Conservation (phyloP, 768 basidiomycete genomes). For the Boletus subcaerulescens region DNA sequence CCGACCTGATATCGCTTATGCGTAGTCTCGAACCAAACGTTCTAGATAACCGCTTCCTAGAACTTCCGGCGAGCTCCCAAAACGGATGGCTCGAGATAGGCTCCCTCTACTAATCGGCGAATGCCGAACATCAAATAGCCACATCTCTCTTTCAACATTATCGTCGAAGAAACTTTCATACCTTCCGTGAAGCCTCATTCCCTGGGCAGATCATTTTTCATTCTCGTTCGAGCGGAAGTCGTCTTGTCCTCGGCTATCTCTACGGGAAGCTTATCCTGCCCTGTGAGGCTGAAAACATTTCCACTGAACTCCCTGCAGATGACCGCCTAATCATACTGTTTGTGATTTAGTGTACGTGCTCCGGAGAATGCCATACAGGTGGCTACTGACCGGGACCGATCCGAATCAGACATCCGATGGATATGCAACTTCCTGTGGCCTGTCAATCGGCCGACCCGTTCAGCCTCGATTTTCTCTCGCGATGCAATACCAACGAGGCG, state of each 20-base stretch:
- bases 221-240: slow-evolving; percentile 4
- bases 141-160: neutral
- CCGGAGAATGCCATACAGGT: neutral
- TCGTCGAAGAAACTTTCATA: slow-evolving; percentile 9
- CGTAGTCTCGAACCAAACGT: too few species aligned
- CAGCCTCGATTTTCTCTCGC: neutral
- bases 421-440: too few species aligned
- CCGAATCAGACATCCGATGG: too few species aligned
- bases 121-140: neutral
- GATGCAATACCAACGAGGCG: neutral
- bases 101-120: neutral
- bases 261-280: neutral
- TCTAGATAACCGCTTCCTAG: too few species aligned
- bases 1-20: too few species aligned
- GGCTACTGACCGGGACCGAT: neutral
- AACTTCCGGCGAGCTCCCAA: too few species aligned
- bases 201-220: slow-evolving; percentile 27
- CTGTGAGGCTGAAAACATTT: slow-evolving; percentile 11
- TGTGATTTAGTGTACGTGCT: slow-evolving; percentile 12
- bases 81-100: too few species aligned
- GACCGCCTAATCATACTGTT: neutral
- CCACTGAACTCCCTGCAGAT: neutral
- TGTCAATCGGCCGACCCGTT: neutral
- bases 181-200: slow-evolving; percentile 32
- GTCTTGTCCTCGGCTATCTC: neutral